Percentiles rank a stretch among this genome's conserved stretches.
phyloP scores from a whole-genome alignment of 305 asterid genomes.

The Solanum hybrid region DNA sequence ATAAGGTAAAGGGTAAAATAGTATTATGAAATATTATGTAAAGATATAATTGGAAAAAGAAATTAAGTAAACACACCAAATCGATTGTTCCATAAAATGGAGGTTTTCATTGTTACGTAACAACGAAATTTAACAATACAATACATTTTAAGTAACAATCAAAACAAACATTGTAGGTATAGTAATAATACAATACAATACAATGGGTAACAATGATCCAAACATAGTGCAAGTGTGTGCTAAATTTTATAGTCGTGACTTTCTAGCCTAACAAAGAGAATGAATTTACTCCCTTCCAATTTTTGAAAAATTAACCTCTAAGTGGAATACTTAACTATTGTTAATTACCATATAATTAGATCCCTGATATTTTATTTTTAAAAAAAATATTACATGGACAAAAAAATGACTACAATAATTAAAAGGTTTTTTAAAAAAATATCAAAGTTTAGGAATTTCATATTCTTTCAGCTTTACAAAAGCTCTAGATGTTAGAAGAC shows the following conservation, averaged over 20 bases:
- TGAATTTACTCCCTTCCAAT: background rate
- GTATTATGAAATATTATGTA: too few relatives aligned
- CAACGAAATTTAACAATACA: too few relatives aligned
- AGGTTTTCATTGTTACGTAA: too few relatives aligned
- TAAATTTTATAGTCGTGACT: background rate
- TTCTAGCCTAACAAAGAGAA: background rate
- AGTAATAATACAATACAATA: too few relatives aligned
- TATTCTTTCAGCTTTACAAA: background rate
- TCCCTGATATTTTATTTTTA: background rate
- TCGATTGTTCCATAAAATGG: too few relatives aligned
- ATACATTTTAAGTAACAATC: too few relatives aligned
- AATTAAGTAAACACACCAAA: too few relatives aligned
- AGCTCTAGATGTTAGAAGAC: background rate
- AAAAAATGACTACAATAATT: background rate
- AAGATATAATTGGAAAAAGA: too few relatives aligned
- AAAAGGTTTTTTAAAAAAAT: background rate
- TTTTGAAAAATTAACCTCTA: background rate
- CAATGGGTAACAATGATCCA: too few relatives aligned
- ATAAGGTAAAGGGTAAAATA: too few relatives aligned
- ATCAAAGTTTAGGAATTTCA: background rate
- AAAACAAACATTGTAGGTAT: too few relatives aligned
- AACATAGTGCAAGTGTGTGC: background rate
- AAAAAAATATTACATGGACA: background rate
- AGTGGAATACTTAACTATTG: background rate
- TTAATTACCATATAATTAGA: background rate